phyloP scores from a whole-genome alignment of 2,329 filamentous ascomycete genomes.

The Fusarium incarnatum region DNA sequence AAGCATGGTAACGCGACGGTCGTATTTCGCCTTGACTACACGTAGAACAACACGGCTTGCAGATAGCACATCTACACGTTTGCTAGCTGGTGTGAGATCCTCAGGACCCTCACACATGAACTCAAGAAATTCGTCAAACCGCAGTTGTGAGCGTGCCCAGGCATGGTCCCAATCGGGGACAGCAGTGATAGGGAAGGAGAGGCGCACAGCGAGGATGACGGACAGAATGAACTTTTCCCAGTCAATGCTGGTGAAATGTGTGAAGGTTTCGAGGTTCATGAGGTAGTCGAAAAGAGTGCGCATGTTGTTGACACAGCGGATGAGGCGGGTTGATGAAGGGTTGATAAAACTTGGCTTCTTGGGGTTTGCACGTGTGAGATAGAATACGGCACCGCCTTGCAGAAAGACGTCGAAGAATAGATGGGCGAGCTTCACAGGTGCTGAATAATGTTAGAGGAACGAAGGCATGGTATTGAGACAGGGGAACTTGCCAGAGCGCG shows the following conservation, averaged over 20 bases:
- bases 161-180: slow-evolving; percentile 53
- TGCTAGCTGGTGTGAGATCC: slow-evolving; percentile 42
- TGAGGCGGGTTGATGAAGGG: slow-evolving; percentile 39
- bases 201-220: slow-evolving; percentile 58
- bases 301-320: slow-evolving; percentile 42
- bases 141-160: slow-evolving; percentile 55
- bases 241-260: slow-evolving; percentile 57
- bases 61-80: slow-evolving; percentile 56
- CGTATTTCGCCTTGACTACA: slow-evolving; percentile 61
- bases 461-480: too few relatives aligned
- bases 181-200: slow-evolving; percentile 59
- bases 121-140: slow-evolving; percentile 55
- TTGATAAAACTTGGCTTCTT: slow-evolving; percentile 18
- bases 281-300: slow-evolving; percentile 52
- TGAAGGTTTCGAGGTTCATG: slow-evolving; percentile 45
- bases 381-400: slow-evolving; percentile 54
- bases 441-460: slow-evolving; percentile 42
- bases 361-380: slow-evolving; percentile 15
- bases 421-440: slow-evolving; percentile 48
- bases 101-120: slow-evolving; percentile 48
- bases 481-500: slow-evolving; percentile 34
- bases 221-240: slow-evolving; percentile 57
- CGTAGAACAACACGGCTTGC: slow-evolving; percentile 61
- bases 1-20: slow-evolving; percentile 53
- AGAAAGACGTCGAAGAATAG: slow-evolving; percentile 56